These are phyloP conservation scores for Periconia sp. DNA, from an alignment of 2,329 filamentous ascomycete genomes.

Conservation along the genomic window DNA sequence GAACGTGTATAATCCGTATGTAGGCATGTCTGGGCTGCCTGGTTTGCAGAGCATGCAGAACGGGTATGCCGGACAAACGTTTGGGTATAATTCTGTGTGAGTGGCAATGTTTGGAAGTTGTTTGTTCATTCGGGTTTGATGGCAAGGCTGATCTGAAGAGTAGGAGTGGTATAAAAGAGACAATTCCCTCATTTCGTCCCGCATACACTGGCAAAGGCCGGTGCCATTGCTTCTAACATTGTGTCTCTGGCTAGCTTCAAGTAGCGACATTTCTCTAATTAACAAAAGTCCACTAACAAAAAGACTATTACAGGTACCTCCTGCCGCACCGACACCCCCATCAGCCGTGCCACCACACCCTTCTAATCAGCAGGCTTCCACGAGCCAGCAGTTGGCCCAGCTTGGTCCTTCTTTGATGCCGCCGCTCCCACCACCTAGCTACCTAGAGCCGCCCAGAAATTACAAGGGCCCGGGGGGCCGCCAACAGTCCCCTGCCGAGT, in stretches of 20 bases:
- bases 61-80: conserved; percentile 14
- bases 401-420: conserved; percentile 11
- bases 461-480: too few relatives aligned
- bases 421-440: conserved; percentile 14
- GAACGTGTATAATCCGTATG: neutral
- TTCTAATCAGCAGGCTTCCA: conserved; percentile 21
- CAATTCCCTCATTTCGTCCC: too few relatives aligned
- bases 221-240: too few relatives aligned
- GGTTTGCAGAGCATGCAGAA: too few relatives aligned
- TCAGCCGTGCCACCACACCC: conserved; percentile 20
- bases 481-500: too few relatives aligned
- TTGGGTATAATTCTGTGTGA: conserved; percentile 42
- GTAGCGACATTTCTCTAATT: conserved; percentile 18
- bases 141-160: too few relatives aligned
- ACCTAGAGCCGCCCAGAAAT: conserved; percentile 13
- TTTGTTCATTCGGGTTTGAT: too few relatives aligned
- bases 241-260: too few relatives aligned
- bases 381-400: conserved; percentile 10
- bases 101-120: too few relatives aligned
- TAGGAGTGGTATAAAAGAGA: too few relatives aligned
- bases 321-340: conserved; percentile 35
- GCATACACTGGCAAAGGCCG: too few relatives aligned
- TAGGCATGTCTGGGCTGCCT: too few relatives aligned
- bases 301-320: conserved; percentile 27
- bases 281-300: conserved; percentile 30